Base-by-base conservation (phyloP, 2,329 filamentous ascomycete genomes). In the Cytospora chrysosperma region DNA sequence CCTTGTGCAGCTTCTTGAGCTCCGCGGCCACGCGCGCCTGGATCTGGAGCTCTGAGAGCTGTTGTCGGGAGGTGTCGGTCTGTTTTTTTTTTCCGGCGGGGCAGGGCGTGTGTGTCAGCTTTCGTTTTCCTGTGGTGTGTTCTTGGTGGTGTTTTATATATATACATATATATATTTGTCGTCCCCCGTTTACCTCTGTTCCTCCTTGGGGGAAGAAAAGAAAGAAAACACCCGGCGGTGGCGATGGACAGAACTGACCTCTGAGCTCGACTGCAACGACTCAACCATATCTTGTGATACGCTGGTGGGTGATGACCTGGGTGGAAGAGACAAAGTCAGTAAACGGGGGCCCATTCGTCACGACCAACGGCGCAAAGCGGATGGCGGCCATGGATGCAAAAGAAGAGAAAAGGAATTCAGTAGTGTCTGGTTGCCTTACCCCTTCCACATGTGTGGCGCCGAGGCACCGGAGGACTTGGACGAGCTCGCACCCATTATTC, bases 21-120 rank as follows among this genome's bases (percentile, higher is more conserved):
- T 97, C 93, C 71, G 87, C 83, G 72, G 89, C 87, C 66, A 97
- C 92, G 77, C 94, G 93, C 74, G 86, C 81, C 81, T 97, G 93
- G 76, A 97, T 88, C 72, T 94, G 89, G 68, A 95, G 87, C 79
- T 98, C 94, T 76, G 92, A 81, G 73, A 88, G 82, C 78, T 91
- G 91, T 72, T 89, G 85, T 74, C 94, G 93, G 68, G 92, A 93
- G 65, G 88, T 87, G 80, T 98, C 93, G 78, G 90, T 94, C 94
- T 98, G 74, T 37, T 32, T 49, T 13, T 9, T n/a, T 12, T 10
- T 7, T 9, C 3, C 7, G 28, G 24, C 12, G 60, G 34, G 21
- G n/a, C n/a, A n/a, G 30, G 51, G n/a, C 19, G 17, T 7, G 19
- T 43, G 1, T 43, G 3, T n/a, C 17, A 12, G n/a, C 10, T 13